A percentile compares a stretch with the other conserved stretches of the same genome.
Evolutionary conservation across 371 early-diverging fungal genomes (phyloP).

Genomic region (Cokeromyces recurvatus): DNA sequence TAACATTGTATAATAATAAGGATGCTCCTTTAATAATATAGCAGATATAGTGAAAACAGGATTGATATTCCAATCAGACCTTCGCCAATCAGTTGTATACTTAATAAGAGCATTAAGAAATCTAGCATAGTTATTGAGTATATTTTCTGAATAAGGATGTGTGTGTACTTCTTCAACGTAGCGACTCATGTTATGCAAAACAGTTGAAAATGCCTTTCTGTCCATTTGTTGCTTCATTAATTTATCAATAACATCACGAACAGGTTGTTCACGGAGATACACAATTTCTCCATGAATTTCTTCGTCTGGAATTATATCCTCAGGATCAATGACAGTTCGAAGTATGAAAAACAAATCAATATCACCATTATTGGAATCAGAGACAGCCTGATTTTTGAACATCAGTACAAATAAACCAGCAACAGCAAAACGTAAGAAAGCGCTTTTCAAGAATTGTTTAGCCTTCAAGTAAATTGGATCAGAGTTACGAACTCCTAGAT

Average conservation of each 20-base stretch:
- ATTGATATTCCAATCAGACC: conserved; percentile 52
- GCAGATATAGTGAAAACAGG: conserved; percentile 49
- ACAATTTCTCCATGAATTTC: conserved; percentile 35
- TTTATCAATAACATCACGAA: conserved; percentile 57
- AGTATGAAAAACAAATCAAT: conserved; percentile 57
- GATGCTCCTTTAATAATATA: conserved; percentile 44
- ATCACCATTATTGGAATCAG: conserved; percentile 35
- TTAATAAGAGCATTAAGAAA: conserved; percentile 39
- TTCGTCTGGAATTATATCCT: conserved; percentile 53
- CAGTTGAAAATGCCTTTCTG: conserved; percentile 50
- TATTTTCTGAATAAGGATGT: conserved; percentile 41
- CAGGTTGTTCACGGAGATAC: conserved; percentile 56
- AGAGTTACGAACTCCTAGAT: conserved; percentile 31
- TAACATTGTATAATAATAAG: conserved; percentile 32
- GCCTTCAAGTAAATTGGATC: conserved; percentile 56
- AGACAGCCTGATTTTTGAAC: conserved; percentile 54
- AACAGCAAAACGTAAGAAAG: conserved; percentile 56
- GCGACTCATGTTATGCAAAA: conserved; percentile 48
- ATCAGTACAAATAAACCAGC: conserved; percentile 60
- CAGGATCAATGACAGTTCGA: conserved; percentile 50
- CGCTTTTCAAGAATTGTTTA: conserved; percentile 51
- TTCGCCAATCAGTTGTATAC: conserved; percentile 46
- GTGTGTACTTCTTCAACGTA: conserved; percentile 57
- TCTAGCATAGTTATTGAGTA: conserved; percentile 36
- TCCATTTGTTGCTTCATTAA: conserved; percentile 57